Evolutionary conservation across 164 flowering plant genomes (phyloP).

Genomic region (Dillenia suffruticosa): DNA sequence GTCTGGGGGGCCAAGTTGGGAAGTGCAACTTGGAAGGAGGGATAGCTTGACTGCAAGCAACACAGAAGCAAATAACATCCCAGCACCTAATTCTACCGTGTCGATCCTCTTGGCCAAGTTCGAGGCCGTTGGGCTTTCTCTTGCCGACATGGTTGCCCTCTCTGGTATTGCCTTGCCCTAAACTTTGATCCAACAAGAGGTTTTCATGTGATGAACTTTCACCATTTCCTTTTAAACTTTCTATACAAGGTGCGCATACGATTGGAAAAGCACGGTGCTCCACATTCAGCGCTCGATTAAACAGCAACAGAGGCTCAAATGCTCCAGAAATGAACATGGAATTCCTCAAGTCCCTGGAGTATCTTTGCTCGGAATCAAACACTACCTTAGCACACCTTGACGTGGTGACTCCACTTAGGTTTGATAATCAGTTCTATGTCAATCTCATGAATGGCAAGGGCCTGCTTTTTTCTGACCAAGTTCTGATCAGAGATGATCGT

Average conservation of each 20-base stretch:
- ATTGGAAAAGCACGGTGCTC: slow-evolving; percentile 77
- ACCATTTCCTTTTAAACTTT: neutral
- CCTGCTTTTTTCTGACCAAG: slow-evolving; percentile 67
- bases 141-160: slow-evolving; percentile 68
- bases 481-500: slow-evolving; percentile 25
- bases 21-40: slow-evolving; percentile 59
- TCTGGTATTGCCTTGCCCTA: slow-evolving; percentile 34
- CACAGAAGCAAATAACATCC: slow-evolving; percentile 58
- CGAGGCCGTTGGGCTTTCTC: slow-evolving; percentile 52
- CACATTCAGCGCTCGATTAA: slow-evolving; percentile 46
- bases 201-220: neutral
- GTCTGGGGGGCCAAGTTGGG: slow-evolving; percentile 88
- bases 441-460: slow-evolving; percentile 74
- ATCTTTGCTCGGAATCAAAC: slow-evolving; percentile 42
- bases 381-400: slow-evolving; percentile 55
- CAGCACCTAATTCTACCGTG: slow-evolving; percentile 53
- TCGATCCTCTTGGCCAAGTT: slow-evolving; percentile 46
- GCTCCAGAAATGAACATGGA: slow-evolving; percentile 25
- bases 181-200: neutral
- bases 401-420: slow-evolving; percentile 54
- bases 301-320: slow-evolving; percentile 8
- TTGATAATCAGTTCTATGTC: slow-evolving; percentile 74
- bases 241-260: slow-evolving; percentile 61
- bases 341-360: slow-evolving; percentile 50
- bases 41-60: slow-evolving; percentile 70